Conservation (phyloP, 345 rosid species). For the Hibiscus trionum region DNA sequence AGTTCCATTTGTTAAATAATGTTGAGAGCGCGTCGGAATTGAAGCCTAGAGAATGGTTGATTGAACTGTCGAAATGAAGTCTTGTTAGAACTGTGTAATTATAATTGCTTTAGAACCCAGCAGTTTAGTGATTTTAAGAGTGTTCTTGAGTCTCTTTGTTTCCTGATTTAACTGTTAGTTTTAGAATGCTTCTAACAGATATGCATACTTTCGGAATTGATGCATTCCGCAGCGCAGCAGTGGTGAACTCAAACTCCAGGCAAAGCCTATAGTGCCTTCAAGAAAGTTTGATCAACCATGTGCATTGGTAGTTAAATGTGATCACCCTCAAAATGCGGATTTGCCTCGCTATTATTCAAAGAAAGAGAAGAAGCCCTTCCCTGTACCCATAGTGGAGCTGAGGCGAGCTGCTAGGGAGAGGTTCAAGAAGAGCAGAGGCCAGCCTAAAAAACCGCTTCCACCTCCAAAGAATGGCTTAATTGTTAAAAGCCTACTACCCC, state of each 20-base stretch:
- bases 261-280: slow-evolving; percentile 21
- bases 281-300: slow-evolving; percentile 25
- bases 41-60: no score
- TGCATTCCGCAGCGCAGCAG: slow-evolving; percentile 32
- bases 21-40: no score
- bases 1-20: no score
- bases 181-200: not conserved
- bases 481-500: slow-evolving; percentile 55
- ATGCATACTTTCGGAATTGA: not conserved
- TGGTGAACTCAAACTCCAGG: slow-evolving; percentile 23
- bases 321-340: slow-evolving; percentile 77
- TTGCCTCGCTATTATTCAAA: slow-evolving; percentile 58
- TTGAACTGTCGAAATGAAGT: no score
- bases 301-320: slow-evolving; percentile 35
- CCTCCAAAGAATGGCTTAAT: slow-evolving; percentile 80
- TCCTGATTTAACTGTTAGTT: no score
- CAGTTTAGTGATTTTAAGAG: no score
- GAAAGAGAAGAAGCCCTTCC: slow-evolving; percentile 91
- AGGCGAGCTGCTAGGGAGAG: slow-evolving; percentile 93
- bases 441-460: slow-evolving; percentile 47
- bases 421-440: slow-evolving; percentile 56
- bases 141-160: no score
- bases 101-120: no score
- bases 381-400: slow-evolving; percentile 66
- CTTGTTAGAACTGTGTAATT: no score